Conservation (phyloP, 306 rosid genomes). For the Alnus glutinosa region DNA sequence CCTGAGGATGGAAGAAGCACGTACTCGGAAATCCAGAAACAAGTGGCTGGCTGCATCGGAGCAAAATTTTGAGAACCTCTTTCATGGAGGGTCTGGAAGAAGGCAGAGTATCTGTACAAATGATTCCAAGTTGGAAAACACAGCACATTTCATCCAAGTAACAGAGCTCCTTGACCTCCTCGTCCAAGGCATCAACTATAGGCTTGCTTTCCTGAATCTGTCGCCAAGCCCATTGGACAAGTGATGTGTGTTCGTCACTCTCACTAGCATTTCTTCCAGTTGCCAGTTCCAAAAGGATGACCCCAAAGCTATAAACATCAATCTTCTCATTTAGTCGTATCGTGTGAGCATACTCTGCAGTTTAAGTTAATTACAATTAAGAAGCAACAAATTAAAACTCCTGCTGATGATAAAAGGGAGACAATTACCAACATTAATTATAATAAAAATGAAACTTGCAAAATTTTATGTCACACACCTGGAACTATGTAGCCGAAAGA, state of each 20-base stretch:
- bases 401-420: not conserved
- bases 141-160: slow-evolving; percentile 53
- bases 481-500: no score
- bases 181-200: slow-evolving; percentile 53
- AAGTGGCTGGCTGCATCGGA: slow-evolving; percentile 19
- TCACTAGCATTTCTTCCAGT: slow-evolving; percentile 65
- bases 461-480: no score
- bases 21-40: slow-evolving; percentile 12
- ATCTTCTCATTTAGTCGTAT: slow-evolving; percentile 63
- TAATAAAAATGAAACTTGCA: no score
- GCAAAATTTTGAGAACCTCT: slow-evolving; percentile 52
- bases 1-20: no score
- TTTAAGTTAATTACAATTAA: slow-evolving; percentile 8
- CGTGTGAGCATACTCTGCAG: slow-evolving; percentile 65
- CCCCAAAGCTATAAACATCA: slow-evolving; percentile 79
- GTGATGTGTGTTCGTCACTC: slow-evolving; percentile 60
- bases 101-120: slow-evolving; percentile 56
- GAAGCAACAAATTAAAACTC: not conserved
- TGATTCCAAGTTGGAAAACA: slow-evolving; percentile 63
- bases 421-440: no score
- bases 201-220: slow-evolving; percentile 38
- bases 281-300: slow-evolving; percentile 63
- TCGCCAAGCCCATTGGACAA: slow-evolving; percentile 67
- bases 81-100: slow-evolving; percentile 68
- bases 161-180: slow-evolving; percentile 46